Evolutionary conservation across 495 filamentous ascomycete species (phyloP).

Genomic region (Podospora didyma): DNA sequence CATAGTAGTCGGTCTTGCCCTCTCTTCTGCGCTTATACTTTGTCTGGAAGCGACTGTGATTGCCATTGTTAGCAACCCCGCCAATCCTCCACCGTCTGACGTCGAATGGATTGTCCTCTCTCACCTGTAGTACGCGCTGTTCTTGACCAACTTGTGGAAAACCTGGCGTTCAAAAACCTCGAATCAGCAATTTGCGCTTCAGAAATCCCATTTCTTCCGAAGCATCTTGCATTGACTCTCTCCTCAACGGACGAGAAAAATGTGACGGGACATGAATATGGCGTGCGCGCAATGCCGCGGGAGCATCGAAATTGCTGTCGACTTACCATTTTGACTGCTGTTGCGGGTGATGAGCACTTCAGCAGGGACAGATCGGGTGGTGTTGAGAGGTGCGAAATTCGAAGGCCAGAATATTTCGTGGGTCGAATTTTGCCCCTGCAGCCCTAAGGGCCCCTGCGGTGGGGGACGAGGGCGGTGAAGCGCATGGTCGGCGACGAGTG

Average conservation of each 20-base stretch:
- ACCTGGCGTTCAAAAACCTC: conserved; percentile 58
- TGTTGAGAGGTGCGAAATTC: conserved; percentile 24
- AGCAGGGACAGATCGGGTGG: conserved; percentile 27
- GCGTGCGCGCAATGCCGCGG: not conserved
- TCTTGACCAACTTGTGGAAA: conserved; percentile 96
- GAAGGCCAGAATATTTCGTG: conserved; percentile 28
- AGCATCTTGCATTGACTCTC: conserved; percentile 95
- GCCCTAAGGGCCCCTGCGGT: conserved; percentile 27
- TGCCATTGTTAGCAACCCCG: conserved; percentile 13
- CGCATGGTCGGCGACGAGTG: conserved; percentile 15
- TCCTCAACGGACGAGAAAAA: not conserved
- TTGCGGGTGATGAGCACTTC: conserved; percentile 29
- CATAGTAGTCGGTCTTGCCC: conserved; percentile 99
- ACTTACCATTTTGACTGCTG: conserved; percentile 61
- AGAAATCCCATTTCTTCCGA: conserved; percentile 66
- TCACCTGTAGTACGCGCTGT: conserved; percentile 95
- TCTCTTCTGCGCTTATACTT: conserved; percentile 97
- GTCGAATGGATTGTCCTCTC: conserved; percentile 14
- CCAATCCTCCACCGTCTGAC: not conserved
- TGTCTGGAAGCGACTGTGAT: conserved; percentile 88
- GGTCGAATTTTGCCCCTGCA: conserved; percentile 31
- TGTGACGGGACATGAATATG: not conserved
- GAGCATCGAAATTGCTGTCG: conserved; percentile 13
- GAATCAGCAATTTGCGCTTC: conserved; percentile 99
- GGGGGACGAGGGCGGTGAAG: conserved; percentile 19